Evolutionary conservation across 2,329 filamentous ascomycete species (phyloP), one percentile per base, ranked within the genome.

Genomic region (Exophiala bonariae): DNA sequence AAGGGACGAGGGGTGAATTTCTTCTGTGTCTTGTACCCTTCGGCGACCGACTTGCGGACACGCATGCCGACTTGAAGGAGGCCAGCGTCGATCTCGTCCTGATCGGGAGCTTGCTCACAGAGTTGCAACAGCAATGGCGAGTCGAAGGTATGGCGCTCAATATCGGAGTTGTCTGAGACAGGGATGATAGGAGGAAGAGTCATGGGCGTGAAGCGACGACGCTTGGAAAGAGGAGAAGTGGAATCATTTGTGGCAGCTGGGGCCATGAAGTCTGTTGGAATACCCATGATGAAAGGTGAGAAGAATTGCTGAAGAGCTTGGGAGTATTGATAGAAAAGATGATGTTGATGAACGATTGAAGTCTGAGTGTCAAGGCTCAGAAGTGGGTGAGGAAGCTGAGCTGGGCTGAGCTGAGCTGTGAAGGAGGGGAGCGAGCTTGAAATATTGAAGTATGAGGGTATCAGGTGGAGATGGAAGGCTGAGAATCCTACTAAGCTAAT

Each of bases 61-160:
- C 92, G 85, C 90, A 96, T 96, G 61, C 92, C 92, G 55, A 97
- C 92, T 60, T 80, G 88, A 33, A 96, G 76, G n/a, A 97, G 83
- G 53, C 87, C 87, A 28, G 90, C 79, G 68, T 96, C 89, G 23
- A 95, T 56, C 35, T 58, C 54, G 58, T 22, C 69, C 71, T 37
- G 63, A 50, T 20, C 67, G 59, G 37, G 70, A 61, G 57, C 70
- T 71, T 56, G 53, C 57, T 70, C 56, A 40, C 54, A 59, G n/a
- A 57, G 46, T 45, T 70, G 55, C 62, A 64, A 54, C 66, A 64
- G 6, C 66, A 71, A 10, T 63, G 56, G 57, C n/a, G 54, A 54
- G 39, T 52, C 47, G 22, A 57, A 57, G 28, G 51, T 52, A 30
- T 57, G 54, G 20, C 49, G 20, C 38, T 54, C 55, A 33, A 54